Evolutionary conservation across 768 basidiomycete genomes (phyloP), one percentile per base, ranked within the genome.

Genomic region (Baorangia bicolor): DNA sequence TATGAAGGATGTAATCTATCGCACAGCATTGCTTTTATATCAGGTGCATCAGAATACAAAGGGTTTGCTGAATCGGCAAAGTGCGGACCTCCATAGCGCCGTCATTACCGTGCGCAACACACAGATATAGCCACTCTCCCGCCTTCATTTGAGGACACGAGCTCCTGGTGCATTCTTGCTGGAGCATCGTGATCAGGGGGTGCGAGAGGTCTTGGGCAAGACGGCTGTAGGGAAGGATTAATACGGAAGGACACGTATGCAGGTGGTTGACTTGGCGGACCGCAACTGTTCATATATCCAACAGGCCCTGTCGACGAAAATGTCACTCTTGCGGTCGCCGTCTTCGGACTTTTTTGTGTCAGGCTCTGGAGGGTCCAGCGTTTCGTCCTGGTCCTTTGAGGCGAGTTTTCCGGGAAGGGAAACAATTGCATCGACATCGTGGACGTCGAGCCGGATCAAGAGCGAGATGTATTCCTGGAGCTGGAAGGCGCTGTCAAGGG

Each of bases 101-200:
- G 54, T 91, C 90, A 64, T 86, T 91, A 21, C 92, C 93, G 72
- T 98, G 94, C 0, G 94, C 95, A 37, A 95, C 94, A 62, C 96
- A 98, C 7, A 98, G 75, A 73, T 97, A 98, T 28, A 92, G 79
- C 96, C 96, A 98, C 77, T 98, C 93, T 52, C 92, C 92, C n/a
- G 95, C 94, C 72, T 95, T 95, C 96, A 99, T 99, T 74, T 96
- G 88, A 1, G 94, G 92, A 77, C 96, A 99, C 11, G 88, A 83
- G 34, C 80, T 74, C 37, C 91, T 84, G 13, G 87, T 92, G 68
- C 95, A 98, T 69, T 92, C 91, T 62, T 88, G 85, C 68, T 94
- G 92, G 38, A 94, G 75, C 67, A 84, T 86, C 2, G 88, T 90
- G 43, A 95, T 90, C 39, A 94, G 78, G 5, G 92, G 92, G 63